Percentiles rank a stretch among this genome's conserved stretches.
phyloP scores from a whole-genome alignment of 345 rosid species.

The Nasturtium officinale region DNA sequence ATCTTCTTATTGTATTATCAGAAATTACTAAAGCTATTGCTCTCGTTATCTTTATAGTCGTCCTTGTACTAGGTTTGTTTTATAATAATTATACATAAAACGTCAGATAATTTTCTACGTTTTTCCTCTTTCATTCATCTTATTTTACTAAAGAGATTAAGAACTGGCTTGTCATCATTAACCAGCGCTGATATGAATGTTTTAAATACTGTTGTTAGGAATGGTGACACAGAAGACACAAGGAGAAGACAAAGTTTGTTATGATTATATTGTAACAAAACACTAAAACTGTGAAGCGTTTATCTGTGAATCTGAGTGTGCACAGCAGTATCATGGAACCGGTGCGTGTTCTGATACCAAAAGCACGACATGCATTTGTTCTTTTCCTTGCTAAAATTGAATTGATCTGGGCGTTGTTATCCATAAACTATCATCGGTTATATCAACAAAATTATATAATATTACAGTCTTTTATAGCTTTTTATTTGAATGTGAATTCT shows the following conservation, averaged over 20 bases:
- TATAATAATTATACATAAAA: neutral
- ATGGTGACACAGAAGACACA: neutral
- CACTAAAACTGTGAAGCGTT: neutral
- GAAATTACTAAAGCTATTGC: neutral
- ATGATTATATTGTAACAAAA: neutral
- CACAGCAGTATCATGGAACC: neutral
- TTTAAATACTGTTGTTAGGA: neutral
- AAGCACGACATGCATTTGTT: neutral
- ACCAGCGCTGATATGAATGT: neutral
- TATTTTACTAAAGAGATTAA: neutral
- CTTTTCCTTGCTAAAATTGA: neutral
- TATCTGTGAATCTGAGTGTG: neutral
- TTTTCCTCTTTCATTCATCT: neutral
- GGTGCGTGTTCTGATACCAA: neutral
- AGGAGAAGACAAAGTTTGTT: neutral
- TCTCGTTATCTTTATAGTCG: neutral
- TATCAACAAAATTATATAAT: neutral
- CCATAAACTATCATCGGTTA: neutral
- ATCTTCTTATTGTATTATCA: neutral
- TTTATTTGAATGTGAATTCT: neutral
- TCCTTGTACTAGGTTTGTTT: slow-evolving; percentile 15
- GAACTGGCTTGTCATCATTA: neutral
- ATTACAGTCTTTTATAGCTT: neutral
- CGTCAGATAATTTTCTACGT: neutral
- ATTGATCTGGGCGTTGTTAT: neutral